Evolutionary conservation across 768 basidiomycete species (phyloP), one percentile per base, ranked within the genome.

Genomic region (Udeniomyces megalosporus): DNA sequence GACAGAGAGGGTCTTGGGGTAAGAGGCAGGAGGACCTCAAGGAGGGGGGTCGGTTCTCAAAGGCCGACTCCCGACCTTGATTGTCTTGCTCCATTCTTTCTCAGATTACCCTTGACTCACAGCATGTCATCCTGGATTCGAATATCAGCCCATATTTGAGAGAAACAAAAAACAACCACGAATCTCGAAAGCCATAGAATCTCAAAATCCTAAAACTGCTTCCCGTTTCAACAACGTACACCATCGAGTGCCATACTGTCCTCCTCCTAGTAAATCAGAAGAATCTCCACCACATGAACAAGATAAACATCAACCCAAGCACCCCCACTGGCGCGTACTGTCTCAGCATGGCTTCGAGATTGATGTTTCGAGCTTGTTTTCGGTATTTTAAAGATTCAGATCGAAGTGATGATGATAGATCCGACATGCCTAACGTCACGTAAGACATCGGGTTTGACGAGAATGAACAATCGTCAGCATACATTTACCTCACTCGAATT

Each of bases 361-460:
- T 97, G 75, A 99, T 86, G 69, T 95, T 90, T 68, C 87, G 79
- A 28, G 95, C 90, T 29, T 90, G 89, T 75, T 87, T 92, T 54
- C 93, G 83, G 74, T 97, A 99, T 76, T 88, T 97, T 76, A 95
- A 88, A 20, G 91, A 95, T 75, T 99, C 95, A 51, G 92, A 86
- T 51, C 90, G 84, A 42, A 99, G 78, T 7, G 90, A 93, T 2
- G 85, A 88, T 26, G 92, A 96, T 59, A 99, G 77, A 71, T 92
- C 88, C 24, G 91, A 95, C 95, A 99, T 99, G 71, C 86, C 91
- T 93, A 68, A 14, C 62, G 38, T 35, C 17, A 1, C 28, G 5
- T 46, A 46, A 10, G 15, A 48, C 38, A 42, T 42, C 38, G 17
- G 38, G 38, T 42, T 17, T 42, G 38, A 8, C 17, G 38, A 17